Conservation (phyloP, 352 stramenopile species). For the Nothophytophthora sp. region DNA sequence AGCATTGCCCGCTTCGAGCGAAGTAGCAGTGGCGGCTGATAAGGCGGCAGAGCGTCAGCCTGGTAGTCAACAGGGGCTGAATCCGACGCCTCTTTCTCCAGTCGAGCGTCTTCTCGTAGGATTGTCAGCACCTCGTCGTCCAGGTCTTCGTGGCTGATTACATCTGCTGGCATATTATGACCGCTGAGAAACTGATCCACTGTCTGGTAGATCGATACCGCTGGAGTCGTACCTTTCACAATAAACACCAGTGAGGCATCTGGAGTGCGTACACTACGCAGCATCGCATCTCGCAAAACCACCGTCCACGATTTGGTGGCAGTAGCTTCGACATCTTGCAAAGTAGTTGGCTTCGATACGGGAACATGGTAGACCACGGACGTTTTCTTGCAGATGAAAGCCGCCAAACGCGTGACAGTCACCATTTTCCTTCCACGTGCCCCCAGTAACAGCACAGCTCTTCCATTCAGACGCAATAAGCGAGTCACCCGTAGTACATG, state of each 20-base stretch:
- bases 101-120: constrained; percentile 33
- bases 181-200: constrained; percentile 56
- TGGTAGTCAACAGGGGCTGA: not conserved
- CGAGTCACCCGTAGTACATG: constrained; percentile 57
- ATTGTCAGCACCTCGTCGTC: constrained; percentile 38
- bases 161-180: constrained; percentile 30
- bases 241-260: constrained; percentile 56
- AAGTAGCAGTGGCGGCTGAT: constrained; percentile 7
- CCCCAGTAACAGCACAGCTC: constrained; percentile 53
- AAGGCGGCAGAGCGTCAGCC: not conserved
- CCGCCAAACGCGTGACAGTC: constrained; percentile 53
- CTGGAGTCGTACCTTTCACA: constrained; percentile 43
- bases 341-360: too few relatives aligned
- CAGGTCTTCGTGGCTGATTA: constrained; percentile 59
- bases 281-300: constrained; percentile 38
- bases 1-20: constrained; percentile 52
- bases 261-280: constrained; percentile 34
- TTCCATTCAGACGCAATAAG: constrained; percentile 35
- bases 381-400: constrained; percentile 50
- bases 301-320: constrained; percentile 28
- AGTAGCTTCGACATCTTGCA: too few relatives aligned
- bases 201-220: constrained; percentile 32
- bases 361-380: constrained; percentile 29
- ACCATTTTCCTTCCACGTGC: constrained; percentile 44
- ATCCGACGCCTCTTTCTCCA: constrained; percentile 1